Evolutionary conservation across 2,329 filamentous ascomycete genomes (phyloP).

Genomic region (Ophiostoma populinum): DNA sequence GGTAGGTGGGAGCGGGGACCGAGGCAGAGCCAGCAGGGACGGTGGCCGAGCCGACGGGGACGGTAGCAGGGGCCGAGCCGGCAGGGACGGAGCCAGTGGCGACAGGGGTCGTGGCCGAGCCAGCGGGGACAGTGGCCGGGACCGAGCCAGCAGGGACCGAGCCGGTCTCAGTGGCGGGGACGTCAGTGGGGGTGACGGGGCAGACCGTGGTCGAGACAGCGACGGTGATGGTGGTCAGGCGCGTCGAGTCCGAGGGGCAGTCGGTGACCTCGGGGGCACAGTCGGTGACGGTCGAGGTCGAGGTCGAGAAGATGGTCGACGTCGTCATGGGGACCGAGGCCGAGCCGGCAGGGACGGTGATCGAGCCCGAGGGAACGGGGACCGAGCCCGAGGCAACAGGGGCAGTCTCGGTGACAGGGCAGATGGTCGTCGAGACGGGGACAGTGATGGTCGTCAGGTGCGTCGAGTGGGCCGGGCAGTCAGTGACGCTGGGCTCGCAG

Average conservation of each 20-base stretch:
- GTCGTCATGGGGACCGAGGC: conserved; percentile 12
- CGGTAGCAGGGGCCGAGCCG: neutral
- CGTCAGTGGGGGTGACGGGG: conserved; percentile 40
- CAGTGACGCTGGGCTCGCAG: conserved; percentile 26
- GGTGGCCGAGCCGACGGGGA: neutral
- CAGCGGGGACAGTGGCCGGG: neutral
- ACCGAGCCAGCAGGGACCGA: too few species aligned
- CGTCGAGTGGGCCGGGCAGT: conserved; percentile 33
- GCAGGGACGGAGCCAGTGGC: neutral
- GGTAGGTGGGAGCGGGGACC: neutral
- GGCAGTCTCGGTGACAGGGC: conserved; percentile 41
- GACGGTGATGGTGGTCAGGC: conserved; percentile 32
- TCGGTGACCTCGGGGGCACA: conserved; percentile 28
- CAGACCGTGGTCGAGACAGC: conserved; percentile 42
- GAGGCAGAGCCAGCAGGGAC: neutral
- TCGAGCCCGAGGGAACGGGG: neutral
- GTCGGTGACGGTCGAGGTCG: conserved; percentile 30
- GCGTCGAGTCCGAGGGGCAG: conserved; percentile 32
- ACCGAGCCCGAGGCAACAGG: neutral
- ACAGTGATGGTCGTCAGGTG: conserved; percentile 32
- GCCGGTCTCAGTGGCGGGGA: conserved; percentile 34
- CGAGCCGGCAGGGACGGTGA: conserved; percentile 1
- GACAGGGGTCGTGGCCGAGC: neutral
- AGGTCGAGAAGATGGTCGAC: conserved; percentile 28
- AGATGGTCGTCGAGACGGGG: conserved; percentile 40